Base-by-base conservation (phyloP, 2,329 filamentous ascomycete species). In the Ophiostoma himal-ulmi region DNA sequence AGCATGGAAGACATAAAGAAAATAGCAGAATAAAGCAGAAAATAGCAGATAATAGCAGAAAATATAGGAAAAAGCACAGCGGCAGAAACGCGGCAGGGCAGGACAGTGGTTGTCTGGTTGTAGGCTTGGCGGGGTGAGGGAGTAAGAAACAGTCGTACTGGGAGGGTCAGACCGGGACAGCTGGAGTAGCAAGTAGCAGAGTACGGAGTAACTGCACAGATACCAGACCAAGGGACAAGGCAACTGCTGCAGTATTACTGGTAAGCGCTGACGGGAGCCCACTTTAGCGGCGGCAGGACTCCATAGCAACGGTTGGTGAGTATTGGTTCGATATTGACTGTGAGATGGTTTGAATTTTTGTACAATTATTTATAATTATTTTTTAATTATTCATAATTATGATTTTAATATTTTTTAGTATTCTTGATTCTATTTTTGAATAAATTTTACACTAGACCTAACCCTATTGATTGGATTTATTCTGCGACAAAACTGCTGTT, bases 231-330 rank as follows among this genome's bases (percentile, higher is more conserved):
- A 10, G 41, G 41, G 1, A 3, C 37, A 39, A 39, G 11, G 37
- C 11, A 39, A 13, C 8, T 39, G 37, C 44, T 48, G 44, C 44
- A 26, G n/a, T 26, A 22, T 41, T 17, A 14, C 10, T 36, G 68
- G 68, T 69, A 69, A 67, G 70, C 70, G 70, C 70, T 71, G 70
- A 67, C 44, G 48, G 68, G 39, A 64, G 39, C 65, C 54, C 67
- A 65, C 57, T 69, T 34, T 39, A 65, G 69, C 65, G 20, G 57
- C 68, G 68, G 67, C 70, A 71, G 68, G 70, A 71, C 70, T 48
- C 70, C 70, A 71, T 69, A 52, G 70, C 70, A 71, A 71, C 70
- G 67, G 22, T 54, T 54, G n/a, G 14, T 39, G 44, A 20, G 14
- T 17, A n/a, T n/a, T 6, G 44, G 30, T 30, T 30, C 39, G 39